A percentile compares a stretch with the other conserved stretches of the same genome.
Evolutionary conservation across 2,329 filamentous ascomycete genomes (phyloP).

Genomic region (Microcyclospora pomicola): DNA sequence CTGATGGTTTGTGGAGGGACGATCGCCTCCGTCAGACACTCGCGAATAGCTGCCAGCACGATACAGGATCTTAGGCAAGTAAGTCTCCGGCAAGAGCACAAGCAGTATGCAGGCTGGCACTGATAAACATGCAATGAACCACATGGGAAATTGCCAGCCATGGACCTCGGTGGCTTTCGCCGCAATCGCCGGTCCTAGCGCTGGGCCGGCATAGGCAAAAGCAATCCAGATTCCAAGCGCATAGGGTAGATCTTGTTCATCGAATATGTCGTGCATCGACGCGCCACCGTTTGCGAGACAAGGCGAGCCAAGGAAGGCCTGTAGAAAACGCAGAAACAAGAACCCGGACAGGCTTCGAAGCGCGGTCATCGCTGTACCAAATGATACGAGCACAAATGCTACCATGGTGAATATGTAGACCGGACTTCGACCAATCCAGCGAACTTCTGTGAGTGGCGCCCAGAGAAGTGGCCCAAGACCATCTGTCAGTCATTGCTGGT

Average conservation of each 20-base stretch:
- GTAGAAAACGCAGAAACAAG: slow-evolving; percentile 47
- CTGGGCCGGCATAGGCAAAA: slow-evolving; percentile 30
- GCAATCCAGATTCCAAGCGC: slow-evolving; percentile 29
- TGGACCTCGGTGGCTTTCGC: slow-evolving; percentile 44
- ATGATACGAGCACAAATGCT: slow-evolving; percentile 4
- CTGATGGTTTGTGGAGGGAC: background rate
- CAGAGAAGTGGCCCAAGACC: slow-evolving; percentile 7
- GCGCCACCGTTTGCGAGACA: slow-evolving; percentile 46
- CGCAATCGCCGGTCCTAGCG: slow-evolving; percentile 45
- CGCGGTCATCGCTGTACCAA: slow-evolving; percentile 37
- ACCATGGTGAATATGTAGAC: slow-evolving; percentile 5
- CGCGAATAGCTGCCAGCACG: background rate
- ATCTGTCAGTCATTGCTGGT: background rate
- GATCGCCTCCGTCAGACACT: background rate
- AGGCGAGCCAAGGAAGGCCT: slow-evolving; percentile 52
- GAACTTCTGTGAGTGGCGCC: slow-evolving; percentile 6
- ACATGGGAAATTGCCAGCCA: slow-evolving; percentile 48
- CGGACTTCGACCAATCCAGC: slow-evolving; percentile 5
- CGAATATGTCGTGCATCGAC: slow-evolving; percentile 26
- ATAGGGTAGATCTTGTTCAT: slow-evolving; percentile 31
- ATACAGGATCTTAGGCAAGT: slow-evolving; percentile 42
- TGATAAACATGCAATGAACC: slow-evolving; percentile 49
- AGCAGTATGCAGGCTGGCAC: slow-evolving; percentile 43
- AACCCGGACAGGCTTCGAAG: slow-evolving; percentile 6
- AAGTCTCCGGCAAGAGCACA: slow-evolving; percentile 46